Evolutionary conservation across 352 stramenopile genomes (phyloP), one percentile per base, ranked within the genome.

Genomic region (Globisporangium viniferum): DNA sequence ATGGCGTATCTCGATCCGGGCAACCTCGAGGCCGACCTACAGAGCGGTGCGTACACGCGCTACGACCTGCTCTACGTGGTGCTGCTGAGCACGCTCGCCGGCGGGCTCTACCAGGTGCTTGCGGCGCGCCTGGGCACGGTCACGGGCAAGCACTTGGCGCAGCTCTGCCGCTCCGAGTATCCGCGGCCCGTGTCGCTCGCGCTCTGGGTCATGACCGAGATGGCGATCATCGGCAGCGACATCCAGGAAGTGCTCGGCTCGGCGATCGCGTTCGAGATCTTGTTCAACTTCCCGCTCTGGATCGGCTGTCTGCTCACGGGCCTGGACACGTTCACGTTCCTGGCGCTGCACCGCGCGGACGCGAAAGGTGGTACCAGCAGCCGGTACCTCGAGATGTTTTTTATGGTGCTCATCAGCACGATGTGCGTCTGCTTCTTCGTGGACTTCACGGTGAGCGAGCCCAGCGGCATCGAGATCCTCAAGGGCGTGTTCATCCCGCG

Each of bases 1-100:
- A 97, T 98, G 54, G 95, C 96, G 46, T 99, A 98, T 73, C 81
- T 99, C 35, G 95, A 98, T 67, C 96, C 95, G 0, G 96, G 95
- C 14, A 99, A 99, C 76, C 90, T 98, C 39, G 94, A 98, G 70
- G 95, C 90, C 53, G 95, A 99, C 71, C 84, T 99, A 41, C 95
- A 99, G 69, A 90, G 92, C 7, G 95, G 95, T 48, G 88, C 88
- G 3, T 98, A 97, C 35, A 80, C 76, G 6, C 81, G 89, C 7
- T 98, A 97, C 69, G 82, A 94, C 62, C 87, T 97, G 48, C 88
- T 98, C 14, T 99, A 93, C 76, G 83, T 95, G 12, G 72, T 98
- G 48, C 84, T 96, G 67, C 79, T 95, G 70, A 90, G 86, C 24
- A 91, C 89, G 14, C 31, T 96, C 5, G 74, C 95, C 29, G 94